Evolutionary conservation across 371 early-diverging fungal genomes (phyloP), one percentile per base, ranked within the genome.

Genomic region (Mycotypha africana): DNA sequence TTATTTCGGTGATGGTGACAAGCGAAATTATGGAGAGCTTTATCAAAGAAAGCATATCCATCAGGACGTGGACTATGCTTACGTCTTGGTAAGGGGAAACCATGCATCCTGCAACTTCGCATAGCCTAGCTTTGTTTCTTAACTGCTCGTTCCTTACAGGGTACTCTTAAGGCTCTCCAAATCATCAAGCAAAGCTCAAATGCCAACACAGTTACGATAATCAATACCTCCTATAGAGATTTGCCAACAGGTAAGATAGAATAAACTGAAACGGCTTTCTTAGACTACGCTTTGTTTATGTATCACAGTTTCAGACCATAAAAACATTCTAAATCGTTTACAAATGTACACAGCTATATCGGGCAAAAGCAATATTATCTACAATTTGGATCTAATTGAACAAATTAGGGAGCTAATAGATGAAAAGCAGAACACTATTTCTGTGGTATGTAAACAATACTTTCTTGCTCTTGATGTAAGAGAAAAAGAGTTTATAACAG

Each of bases 181-280:
- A 10, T 31, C 3, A 26, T 25, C 9, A 20, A 36, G 19, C 4
- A 4, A 10, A 16, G 15, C 12, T 24, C 22, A 23, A 19, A 22
- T 30, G 12, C 6, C 30, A 28, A 12, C 30, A n/a, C n/a, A n/a
- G n/a, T n/a, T n/a, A n/a, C n/a, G 4, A 33, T 47, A 23, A n/a
- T 56, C 2, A 42, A 50, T 28, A 40, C 41, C 6, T 25, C 50
- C 17, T 56, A 37, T 16, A 50, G 56, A 45, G 51, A 42, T 42
- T 38, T 56, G 30, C 38, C 47, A 10, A 23, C 24, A 42, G 53
- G 53, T 53, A 41, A 45, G 33, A 26, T 17, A 32, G 12, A 23
- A 6, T 28, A 14, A n/a, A n/a, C n/a, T n/a, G n/a, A n/a, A n/a
- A n/a, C n/a, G n/a, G n/a, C n/a, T n/a, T n/a, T n/a, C n/a, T n/a